Conservation (phyloP, 306 rosid species). For the Sindora glabra region DNA sequence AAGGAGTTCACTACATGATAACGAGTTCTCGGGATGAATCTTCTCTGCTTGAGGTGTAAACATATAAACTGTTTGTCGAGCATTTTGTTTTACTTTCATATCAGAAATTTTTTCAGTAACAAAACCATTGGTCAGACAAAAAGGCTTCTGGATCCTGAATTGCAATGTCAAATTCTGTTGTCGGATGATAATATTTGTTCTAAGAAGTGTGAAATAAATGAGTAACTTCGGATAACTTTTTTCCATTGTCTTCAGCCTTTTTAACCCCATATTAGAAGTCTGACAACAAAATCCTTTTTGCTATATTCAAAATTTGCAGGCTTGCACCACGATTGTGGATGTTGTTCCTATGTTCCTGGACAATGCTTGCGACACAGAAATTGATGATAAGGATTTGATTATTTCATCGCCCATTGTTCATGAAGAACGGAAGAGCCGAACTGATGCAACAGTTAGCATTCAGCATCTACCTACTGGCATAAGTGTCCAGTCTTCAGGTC, state of each 20-base stretch:
- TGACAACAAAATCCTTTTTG: not conserved
- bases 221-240: not conserved
- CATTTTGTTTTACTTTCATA: not conserved
- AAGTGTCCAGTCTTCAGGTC: slow-evolving; percentile 61
- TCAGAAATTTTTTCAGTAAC: not conserved
- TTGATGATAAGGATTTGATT: slow-evolving; percentile 44
- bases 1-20: slow-evolving; percentile 59
- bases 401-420: slow-evolving; percentile 26
- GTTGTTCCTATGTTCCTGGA: slow-evolving; percentile 63
- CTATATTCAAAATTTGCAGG: slow-evolving; percentile 38
- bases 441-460: slow-evolving; percentile 38
- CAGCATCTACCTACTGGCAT: slow-evolving; percentile 67
- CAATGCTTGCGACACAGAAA: slow-evolving; percentile 33
- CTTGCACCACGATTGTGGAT: slow-evolving; percentile 53
- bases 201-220: not conserved
- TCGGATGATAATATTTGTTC: not conserved
- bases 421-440: slow-evolving; percentile 35
- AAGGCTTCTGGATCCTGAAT: not conserved
- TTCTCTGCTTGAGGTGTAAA: slow-evolving; percentile 37
- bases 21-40: slow-evolving; percentile 37
- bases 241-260: not conserved
- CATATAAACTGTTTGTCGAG: not conserved
- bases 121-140: not conserved
- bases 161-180: not conserved
- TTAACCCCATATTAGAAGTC: not conserved